A percentile compares a stretch with the other conserved stretches of the same genome.
These are phyloP conservation scores for Podaxis pistillaris DNA, from an alignment of 768 basidiomycete species.

Conservation along the genomic window DNA sequence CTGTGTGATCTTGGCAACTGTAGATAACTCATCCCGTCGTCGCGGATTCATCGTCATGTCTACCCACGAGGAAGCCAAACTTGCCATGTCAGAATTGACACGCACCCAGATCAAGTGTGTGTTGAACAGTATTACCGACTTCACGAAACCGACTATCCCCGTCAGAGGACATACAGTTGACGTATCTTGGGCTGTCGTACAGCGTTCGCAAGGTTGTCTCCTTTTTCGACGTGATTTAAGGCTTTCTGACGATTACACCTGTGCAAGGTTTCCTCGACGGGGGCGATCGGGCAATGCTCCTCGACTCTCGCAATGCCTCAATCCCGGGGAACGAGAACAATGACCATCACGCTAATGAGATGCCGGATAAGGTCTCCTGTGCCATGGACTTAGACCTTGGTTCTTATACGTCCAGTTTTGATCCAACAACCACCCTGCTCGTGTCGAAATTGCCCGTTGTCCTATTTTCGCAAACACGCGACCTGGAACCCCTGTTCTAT, in stretches of 20 bases:
- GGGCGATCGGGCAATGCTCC: conserved; percentile 68
- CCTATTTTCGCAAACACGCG: conserved; percentile 64
- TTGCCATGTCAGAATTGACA: conserved; percentile 64
- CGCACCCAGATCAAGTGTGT: conserved; percentile 68
- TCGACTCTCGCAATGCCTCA: conserved; percentile 45
- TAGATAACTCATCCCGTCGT: conserved; percentile 80
- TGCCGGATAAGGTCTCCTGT: conserved; percentile 29
- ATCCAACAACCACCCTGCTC: conserved; percentile 52
- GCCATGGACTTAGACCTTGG: conserved; percentile 26
- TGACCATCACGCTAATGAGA: conserved; percentile 25
- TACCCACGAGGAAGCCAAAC: conserved; percentile 65
- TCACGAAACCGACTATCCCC: conserved; percentile 12
- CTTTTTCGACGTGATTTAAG: neutral
- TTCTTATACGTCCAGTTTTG: conserved; percentile 30
- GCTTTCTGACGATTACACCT: conserved; percentile 4
- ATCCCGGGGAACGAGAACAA: conserved; percentile 17
- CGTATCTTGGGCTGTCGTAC: conserved; percentile 86
- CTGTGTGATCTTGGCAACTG: conserved; percentile 79
- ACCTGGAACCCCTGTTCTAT: conserved; percentile 70
- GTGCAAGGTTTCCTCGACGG: conserved; percentile 73
- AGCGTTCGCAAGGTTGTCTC: conserved; percentile 71
- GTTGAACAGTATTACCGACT: neutral
- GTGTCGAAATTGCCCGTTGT: conserved; percentile 65
- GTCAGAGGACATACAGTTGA: conserved; percentile 74
- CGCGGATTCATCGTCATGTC: conserved; percentile 86